Percentiles rank a stretch among this genome's conserved stretches.
Evolutionary conservation across 1,284 basidiomycete genomes (phyloP).

Genomic region (Hemileia vastatrix): DNA sequence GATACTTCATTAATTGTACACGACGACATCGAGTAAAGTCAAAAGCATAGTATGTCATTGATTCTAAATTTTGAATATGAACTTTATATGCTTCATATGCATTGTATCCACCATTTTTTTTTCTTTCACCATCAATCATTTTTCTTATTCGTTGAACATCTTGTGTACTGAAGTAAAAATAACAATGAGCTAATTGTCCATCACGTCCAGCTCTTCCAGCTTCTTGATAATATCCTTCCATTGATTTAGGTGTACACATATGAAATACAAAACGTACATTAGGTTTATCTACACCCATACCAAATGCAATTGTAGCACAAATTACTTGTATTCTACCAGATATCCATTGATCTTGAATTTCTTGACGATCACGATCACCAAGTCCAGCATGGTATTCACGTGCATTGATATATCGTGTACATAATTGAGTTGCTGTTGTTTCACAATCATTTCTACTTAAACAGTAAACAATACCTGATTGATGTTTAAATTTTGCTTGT

Average conservation of each 20-base stretch:
- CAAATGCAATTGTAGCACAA: slow-evolving; percentile 42
- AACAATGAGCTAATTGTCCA: slow-evolving; percentile 33
- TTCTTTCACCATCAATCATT: no score
- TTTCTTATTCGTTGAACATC: no score
- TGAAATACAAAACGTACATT: slow-evolving; percentile 43
- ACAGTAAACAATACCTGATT: slow-evolving; percentile 87
- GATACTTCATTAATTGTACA: no score
- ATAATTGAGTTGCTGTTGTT: slow-evolving; percentile 20
- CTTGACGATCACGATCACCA: no score
- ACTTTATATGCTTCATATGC: no score
- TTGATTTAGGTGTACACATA: slow-evolving; percentile 38
- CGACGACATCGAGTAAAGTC: no score
- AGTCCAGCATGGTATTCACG: slow-evolving; percentile 79
- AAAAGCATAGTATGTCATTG: no score
- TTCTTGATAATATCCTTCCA: slow-evolving; percentile 44
- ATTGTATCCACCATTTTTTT: no score
- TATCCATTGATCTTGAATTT: slow-evolving; percentile 65
- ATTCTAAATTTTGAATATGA: no score
- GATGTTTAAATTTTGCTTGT: slow-evolving; percentile 45
- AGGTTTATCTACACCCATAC: slow-evolving; percentile 44
- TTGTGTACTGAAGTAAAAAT: no score
- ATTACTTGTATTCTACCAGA: slow-evolving; percentile 57
- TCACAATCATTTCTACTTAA: slow-evolving; percentile 59
- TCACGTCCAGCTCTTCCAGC: slow-evolving; percentile 42
- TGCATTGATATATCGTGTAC: slow-evolving; percentile 54